phyloP scores from a whole-genome alignment of 371 early-diverging fungal genomes.

The Zancudomyces culisetae region DNA sequence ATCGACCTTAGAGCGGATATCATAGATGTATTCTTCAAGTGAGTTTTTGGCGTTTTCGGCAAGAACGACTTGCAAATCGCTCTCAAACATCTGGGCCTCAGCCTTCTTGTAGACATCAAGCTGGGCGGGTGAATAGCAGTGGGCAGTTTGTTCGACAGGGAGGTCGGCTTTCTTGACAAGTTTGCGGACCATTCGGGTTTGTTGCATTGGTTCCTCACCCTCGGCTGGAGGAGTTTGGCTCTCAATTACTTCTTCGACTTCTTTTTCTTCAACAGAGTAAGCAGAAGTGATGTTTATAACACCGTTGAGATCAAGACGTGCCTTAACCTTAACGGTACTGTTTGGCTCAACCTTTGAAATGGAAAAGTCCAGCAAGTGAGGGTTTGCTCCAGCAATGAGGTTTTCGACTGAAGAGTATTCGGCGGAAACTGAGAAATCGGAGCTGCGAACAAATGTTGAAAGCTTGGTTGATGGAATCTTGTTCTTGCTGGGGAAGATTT shows the following conservation, averaged over 20 bases:
- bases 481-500: conserved; percentile 46
- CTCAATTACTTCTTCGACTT: conserved; percentile 40
- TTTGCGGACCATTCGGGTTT: conserved; percentile 52
- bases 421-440: conserved; percentile 66
- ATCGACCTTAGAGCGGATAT: conserved; percentile 77
- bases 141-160: conserved; percentile 39
- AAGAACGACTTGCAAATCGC: conserved; percentile 77
- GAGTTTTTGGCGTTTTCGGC: conserved; percentile 88
- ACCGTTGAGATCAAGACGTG: conserved; percentile 65
- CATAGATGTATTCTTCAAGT: conserved; percentile 95
- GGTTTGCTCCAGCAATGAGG: conserved; percentile 45
- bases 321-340: conserved; percentile 82
- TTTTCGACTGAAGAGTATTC: conserved; percentile 38
- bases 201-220: conserved; percentile 30
- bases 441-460: conserved; percentile 61
- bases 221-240: conserved; percentile 24
- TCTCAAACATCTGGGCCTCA: conserved; percentile 69
- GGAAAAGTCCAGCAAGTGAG: conserved; percentile 47
- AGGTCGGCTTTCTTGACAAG: conserved; percentile 75
- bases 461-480: conserved; percentile 70
- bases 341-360: conserved; percentile 37
- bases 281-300: conserved; percentile 67
- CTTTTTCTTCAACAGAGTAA: conserved; percentile 71
- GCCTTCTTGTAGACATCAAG: conserved; percentile 43
- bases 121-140: conserved; percentile 32